Conservation (phyloP, 176 grass and related monocot species). For the Cenchrus fungigraminus region DNA sequence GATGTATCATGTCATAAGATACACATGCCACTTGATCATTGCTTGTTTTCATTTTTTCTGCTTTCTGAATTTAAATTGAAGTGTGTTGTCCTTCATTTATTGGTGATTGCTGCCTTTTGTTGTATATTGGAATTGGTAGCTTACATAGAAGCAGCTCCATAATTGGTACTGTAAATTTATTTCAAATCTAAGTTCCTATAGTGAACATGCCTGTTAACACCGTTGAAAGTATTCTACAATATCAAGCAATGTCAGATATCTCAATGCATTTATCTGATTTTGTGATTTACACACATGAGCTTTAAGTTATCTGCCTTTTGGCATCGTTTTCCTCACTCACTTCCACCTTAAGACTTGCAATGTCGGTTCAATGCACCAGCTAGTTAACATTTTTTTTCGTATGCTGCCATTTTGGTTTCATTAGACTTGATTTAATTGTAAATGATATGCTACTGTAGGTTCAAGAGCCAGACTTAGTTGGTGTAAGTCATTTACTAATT, state of each 20-base stretch:
- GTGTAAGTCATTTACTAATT: constrained; percentile 87
- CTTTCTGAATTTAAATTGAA: not conserved
- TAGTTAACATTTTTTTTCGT: constrained; percentile 1
- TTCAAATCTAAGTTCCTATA: not conserved
- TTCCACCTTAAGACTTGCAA: constrained; percentile 20
- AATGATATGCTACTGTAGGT: constrained; percentile 59
- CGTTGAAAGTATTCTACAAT: not conserved
- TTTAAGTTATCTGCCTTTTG: constrained; percentile 14
- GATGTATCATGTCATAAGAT: constrained; percentile 26
- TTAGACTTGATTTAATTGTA: constrained; percentile 12
- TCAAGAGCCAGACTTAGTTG: constrained; percentile 81
- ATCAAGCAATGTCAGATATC: constrained; percentile 4
- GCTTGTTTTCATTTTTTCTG: constrained; percentile 31
- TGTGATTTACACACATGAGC: not conserved
- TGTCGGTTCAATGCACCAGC: not conserved
- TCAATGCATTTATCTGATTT: not conserved
- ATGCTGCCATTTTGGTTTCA: constrained; percentile 17
- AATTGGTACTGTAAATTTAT: constrained; percentile 1
- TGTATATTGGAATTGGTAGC: not conserved
- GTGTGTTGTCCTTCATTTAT: not conserved
- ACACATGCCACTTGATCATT: not conserved
- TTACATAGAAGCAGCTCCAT: not conserved
- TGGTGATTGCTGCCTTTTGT: constrained; percentile 16
- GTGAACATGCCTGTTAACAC: not conserved
- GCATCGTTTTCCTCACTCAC: not conserved